Percentiles rank a stretch among this genome's conserved stretches.
These are phyloP conservation scores for Pleoardoris graminearum DNA, from an alignment of 2,329 filamentous ascomycete genomes.

Conservation along the genomic window DNA sequence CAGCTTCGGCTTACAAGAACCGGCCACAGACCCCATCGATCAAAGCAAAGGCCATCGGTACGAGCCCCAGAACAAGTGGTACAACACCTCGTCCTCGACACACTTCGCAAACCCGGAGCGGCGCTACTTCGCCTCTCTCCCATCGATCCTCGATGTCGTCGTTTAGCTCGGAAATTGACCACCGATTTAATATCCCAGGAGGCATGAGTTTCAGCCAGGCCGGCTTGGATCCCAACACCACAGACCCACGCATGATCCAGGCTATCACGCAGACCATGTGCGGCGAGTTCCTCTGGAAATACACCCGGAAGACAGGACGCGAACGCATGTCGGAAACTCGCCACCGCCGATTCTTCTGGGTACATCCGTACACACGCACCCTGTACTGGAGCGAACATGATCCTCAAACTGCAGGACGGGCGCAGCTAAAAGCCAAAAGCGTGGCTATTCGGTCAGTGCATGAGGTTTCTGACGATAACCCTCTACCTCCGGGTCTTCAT, in stretches of 20 bases:
- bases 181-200: slow-evolving; percentile 74
- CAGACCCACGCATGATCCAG: slow-evolving; percentile 97
- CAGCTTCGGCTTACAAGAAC: slow-evolving; percentile 71
- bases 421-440: slow-evolving; percentile 81
- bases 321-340: slow-evolving; percentile 85
- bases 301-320: slow-evolving; percentile 91
- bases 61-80: slow-evolving; percentile 51
- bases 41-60: slow-evolving; percentile 50
- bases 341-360: slow-evolving; percentile 97
- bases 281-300: slow-evolving; percentile 98
- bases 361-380: slow-evolving; percentile 94
- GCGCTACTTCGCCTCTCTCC: slow-evolving; percentile 56
- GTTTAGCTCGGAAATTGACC: slow-evolving; percentile 91
- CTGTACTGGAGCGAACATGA: slow-evolving; percentile 96
- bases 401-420: slow-evolving; percentile 75
- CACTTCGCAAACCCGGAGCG: slow-evolving; percentile 49
- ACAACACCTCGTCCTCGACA: slow-evolving; percentile 59
- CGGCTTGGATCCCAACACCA: slow-evolving; percentile 67
- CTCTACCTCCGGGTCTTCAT: slow-evolving; percentile 90
- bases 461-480: slow-evolving; percentile 92
- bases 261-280: slow-evolving; percentile 99
- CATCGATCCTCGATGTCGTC: slow-evolving; percentile 89
- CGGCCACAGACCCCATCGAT: slow-evolving; percentile 46
- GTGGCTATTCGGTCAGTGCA: slow-evolving; percentile 91
- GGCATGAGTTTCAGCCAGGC: slow-evolving; percentile 51